Conservation (phyloP, 495 filamentous ascomycete genomes). For the Acidomyces sp. region DNA sequence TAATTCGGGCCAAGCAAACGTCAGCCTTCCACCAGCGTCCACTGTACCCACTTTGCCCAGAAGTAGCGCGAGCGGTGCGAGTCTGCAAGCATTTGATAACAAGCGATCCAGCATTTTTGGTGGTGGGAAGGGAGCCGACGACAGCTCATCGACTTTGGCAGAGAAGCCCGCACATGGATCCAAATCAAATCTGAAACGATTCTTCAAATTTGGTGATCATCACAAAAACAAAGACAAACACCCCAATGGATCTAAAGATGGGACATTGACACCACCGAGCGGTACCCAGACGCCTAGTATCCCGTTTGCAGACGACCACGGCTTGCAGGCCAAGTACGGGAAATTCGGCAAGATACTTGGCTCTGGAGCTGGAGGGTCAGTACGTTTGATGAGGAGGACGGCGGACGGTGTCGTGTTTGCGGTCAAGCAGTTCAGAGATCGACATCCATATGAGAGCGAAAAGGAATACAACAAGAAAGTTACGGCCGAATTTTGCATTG, state of each 20-base stretch:
- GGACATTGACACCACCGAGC: slow-evolving; percentile 27
- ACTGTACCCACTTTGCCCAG: slow-evolving; percentile 10
- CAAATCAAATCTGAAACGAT: slow-evolving; percentile 88
- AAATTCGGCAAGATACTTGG: slow-evolving; percentile 89
- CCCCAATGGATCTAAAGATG: slow-evolving; percentile 38
- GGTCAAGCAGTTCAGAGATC: slow-evolving; percentile 89
- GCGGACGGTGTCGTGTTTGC: slow-evolving; percentile 88
- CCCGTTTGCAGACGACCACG: slow-evolving; percentile 91
- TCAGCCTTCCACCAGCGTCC: slow-evolving; percentile 13
- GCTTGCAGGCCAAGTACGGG: slow-evolving; percentile 79
- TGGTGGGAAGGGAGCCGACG: slow-evolving; percentile 29
- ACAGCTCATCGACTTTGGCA: slow-evolving; percentile 25
- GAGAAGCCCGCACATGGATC: slow-evolving; percentile 38
- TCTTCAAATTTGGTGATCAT: slow-evolving; percentile 65
- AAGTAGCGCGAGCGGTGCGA: slow-evolving; percentile 16
- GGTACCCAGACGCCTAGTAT: slow-evolving; percentile 51
- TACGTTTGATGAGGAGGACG: slow-evolving; percentile 82
- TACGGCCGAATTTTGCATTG: slow-evolving; percentile 98
- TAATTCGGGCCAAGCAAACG: slow-evolving; percentile 25
- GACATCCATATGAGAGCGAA: slow-evolving; percentile 85
- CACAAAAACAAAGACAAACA: slow-evolving; percentile 47
- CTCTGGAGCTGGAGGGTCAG: slow-evolving; percentile 88
- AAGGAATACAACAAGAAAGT: slow-evolving; percentile 97
- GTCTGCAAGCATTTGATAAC: slow-evolving; percentile 22
- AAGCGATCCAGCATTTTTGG: slow-evolving; percentile 37